Base-by-base conservation (phyloP, 257 asterid species). In the Misopates orontium region DNA sequence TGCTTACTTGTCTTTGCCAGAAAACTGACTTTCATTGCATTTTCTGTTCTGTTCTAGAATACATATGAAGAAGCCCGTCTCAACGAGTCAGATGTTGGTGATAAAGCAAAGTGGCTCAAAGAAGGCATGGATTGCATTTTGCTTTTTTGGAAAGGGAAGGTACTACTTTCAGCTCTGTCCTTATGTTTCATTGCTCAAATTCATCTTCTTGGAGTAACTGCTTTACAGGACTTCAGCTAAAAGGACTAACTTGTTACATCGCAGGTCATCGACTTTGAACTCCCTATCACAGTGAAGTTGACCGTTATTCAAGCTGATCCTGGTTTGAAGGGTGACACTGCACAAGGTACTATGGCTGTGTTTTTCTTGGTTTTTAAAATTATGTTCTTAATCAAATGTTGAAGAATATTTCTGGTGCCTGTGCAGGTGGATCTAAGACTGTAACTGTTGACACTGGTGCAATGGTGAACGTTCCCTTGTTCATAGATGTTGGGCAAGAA, bases 121-220 rank as follows among this genome's bases (percentile, higher is more conserved):
- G 99, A 94, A 80, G 99, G 99, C 86, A 94, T 94, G 96, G 97
- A 94, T 81, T 94, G 99, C 85, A 86, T 5, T 77, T 78, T 94
- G 84, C 85, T 94, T 13, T 94, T 90, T 82, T 94, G 97, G 97
- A 90, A 94, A 0, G 88, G 71, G 24, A 90, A 94, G 86, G 99
- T 86, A 72, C 42, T 70, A 55, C n/a, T 28, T 2, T 71, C 66
- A 62, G 13, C 66, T 63, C 58, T 45, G n/a, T 39, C 17, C 55
- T 71, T 39, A 64, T 62, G 44, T 17, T 44, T 17, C 45, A 42
- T 52, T 51, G 59, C 58, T 68, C 57, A 25, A 57, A 51, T 23
- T 39, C 39, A 16, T 44, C 36, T 28, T 32, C 51, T 23, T 32
- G 54, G 39, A 51, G 20, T 25, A 32, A 60, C 40, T 53, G 15